phyloP scores from a whole-genome alignment of 352 stramenopile species.

The Pythium brachiatum region DNA sequence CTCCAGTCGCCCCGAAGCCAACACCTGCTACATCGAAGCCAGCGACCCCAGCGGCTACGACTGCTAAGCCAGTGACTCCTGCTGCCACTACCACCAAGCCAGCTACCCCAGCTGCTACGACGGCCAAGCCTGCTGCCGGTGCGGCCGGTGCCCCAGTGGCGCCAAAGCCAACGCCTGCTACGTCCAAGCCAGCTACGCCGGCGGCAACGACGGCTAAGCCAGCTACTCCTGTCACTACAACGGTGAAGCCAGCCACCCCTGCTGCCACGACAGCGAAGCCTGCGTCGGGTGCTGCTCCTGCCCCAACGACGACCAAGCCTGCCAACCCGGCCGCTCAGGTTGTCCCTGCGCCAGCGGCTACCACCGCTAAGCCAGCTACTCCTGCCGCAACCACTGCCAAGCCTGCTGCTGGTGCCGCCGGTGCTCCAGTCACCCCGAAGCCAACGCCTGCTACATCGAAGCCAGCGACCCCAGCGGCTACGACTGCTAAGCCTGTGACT shows the following conservation, averaged over 20 bases:
- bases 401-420: background rate
- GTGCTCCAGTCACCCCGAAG: background rate
- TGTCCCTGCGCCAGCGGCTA: background rate
- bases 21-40: background rate
- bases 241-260: background rate
- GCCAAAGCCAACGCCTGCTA: constrained; percentile 1
- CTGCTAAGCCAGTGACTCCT: background rate
- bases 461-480: background rate
- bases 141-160: background rate
- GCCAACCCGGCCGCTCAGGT: background rate
- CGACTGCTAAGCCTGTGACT: background rate
- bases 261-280: background rate
- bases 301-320: background rate
- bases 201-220: background rate
- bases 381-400: background rate
- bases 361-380: background rate
- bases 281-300: background rate
- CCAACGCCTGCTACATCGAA: background rate
- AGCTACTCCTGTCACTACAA: background rate
- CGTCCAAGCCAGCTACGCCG: background rate
- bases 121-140: background rate
- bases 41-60: background rate
- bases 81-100: background rate
- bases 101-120: background rate
- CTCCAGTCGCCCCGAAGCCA: background rate